These are phyloP conservation scores for Ogataea kodamae DNA, from an alignment of 805 yeast species.

Conservation along the genomic window DNA sequence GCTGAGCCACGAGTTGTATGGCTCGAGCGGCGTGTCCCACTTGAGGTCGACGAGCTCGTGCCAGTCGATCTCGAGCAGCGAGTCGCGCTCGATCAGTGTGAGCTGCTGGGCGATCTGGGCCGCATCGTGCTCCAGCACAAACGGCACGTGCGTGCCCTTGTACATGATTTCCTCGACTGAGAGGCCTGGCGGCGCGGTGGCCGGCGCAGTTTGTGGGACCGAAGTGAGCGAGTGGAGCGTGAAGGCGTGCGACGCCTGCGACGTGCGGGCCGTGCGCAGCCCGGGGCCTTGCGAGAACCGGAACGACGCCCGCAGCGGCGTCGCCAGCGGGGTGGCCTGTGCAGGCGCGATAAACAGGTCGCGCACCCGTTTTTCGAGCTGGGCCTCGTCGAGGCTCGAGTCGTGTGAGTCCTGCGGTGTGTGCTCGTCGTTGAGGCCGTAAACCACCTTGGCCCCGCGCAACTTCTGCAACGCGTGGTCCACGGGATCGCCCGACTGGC, in stretches of 20 bases:
- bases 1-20: constrained; percentile 81
- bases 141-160: constrained; percentile 67
- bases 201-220: constrained; percentile 27
- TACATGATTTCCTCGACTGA: constrained; percentile 42
- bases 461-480: constrained; percentile 70
- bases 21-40: constrained; percentile 64
- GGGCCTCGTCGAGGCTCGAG: constrained; percentile 28
- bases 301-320: constrained; percentile 2
- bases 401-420: too few relatives aligned
- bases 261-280: constrained; percentile 10
- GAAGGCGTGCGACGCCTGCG: too few relatives aligned
- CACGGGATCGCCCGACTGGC: constrained; percentile 65
- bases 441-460: constrained; percentile 53
- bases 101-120: constrained; percentile 70
- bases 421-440: constrained; percentile 30
- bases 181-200: constrained; percentile 11
- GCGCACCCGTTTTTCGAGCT: constrained; percentile 32
- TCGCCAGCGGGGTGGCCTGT: not conserved
- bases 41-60: constrained; percentile 73
- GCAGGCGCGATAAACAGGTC: constrained; percentile 30
- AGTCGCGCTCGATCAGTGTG: constrained; percentile 83
- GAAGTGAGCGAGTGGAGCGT: constrained; percentile 28
- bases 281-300: constrained; percentile 7
- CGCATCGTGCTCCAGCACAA: constrained; percentile 71
- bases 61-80: constrained; percentile 87